Base-by-base conservation (phyloP, 2,329 filamentous ascomycete species). In the Lachnellula subtilissima region DNA sequence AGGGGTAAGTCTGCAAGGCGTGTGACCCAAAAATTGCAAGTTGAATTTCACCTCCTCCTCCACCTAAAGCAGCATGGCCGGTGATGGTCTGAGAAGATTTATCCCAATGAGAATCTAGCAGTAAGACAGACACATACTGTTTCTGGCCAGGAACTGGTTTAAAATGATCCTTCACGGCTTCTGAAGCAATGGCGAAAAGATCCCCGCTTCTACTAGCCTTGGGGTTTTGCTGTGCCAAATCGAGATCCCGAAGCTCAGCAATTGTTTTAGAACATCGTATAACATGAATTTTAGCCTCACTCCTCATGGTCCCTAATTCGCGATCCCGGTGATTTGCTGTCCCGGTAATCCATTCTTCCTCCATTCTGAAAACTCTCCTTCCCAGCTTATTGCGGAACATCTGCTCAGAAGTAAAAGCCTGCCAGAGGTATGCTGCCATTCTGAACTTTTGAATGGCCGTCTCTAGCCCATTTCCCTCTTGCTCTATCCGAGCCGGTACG, bases 371-470 rank as follows among this genome's bases (percentile, higher is more conserved):
- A 52, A 84, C 86, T 55, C 93, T 85, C 56, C 93, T 83, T 9
- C 92, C 91, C 63, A 97, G 84, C 58, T 87, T 89, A 70, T 96
- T 89, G 60, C 91, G 86, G 71, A 84, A 88, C 93, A 97, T 97
- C 70, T 97, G 92, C 71, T 99, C 94, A 6, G 90, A 91, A 0
- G 93, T 97, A 67, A 96, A 97, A 7, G 92, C 91, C 71, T 99
- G 94, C 92, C 94, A 97, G 14, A 97, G 78, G 70, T 97, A 97
- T 23, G 91, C 93, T 17, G 91, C 88, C 88, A 96, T 97, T 61
- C 92, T 84, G 70, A 94, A 97, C 70, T 99, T 99, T 66, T 83
- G 84, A 51, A 96, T 80, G 0, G 94, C 94, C 7, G 83, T 84
- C 11, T 92, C 86, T 37, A 97, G 70, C 1, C 81, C 82, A 71